Conservation (phyloP, 306 rosid species). For the Aeschynomene evenia region DNA sequence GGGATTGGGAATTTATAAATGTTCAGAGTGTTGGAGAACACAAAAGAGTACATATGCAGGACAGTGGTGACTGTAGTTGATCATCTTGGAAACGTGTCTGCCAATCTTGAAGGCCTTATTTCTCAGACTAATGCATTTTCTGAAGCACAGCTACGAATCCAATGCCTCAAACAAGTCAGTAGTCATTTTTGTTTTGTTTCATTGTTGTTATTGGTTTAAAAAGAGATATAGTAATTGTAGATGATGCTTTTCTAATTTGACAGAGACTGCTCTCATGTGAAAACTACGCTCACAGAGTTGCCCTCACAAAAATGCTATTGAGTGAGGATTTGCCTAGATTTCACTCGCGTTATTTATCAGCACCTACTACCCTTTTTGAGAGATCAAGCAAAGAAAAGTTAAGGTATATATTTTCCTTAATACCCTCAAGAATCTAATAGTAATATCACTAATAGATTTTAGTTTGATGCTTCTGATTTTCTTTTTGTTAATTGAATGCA, state of each 20-base stretch:
- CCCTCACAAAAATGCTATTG: constrained; percentile 47
- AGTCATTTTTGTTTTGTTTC: too few species aligned
- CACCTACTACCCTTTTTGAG: constrained; percentile 42
- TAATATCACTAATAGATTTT: not conserved
- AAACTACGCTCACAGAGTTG: constrained; percentile 50
- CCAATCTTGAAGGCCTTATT: constrained; percentile 49
- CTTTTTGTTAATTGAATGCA: constrained; percentile 25
- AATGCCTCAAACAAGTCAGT: constrained; percentile 64
- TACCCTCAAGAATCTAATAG: not conserved
- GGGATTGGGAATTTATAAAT: not conserved
- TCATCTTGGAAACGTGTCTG: constrained; percentile 75
- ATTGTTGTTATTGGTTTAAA: too few species aligned
- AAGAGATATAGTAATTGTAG: not conserved
- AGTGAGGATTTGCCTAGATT: constrained; percentile 45
- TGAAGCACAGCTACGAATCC: constrained; percentile 57
- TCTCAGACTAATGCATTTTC: constrained; percentile 52
- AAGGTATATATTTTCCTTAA: constrained; percentile 25
- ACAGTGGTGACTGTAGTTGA: constrained; percentile 68
- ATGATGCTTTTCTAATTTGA: constrained; percentile 17
- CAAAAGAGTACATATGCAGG: constrained; percentile 70
- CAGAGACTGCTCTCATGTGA: constrained; percentile 63
- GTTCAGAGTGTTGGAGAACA: constrained; percentile 59
- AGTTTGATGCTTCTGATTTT: not conserved
- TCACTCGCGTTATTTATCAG: constrained; percentile 49
- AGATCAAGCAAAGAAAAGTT: constrained; percentile 22